Base-by-base conservation (phyloP, 176 grass and related monocot genomes). In the Aegilops longissima region DNA sequence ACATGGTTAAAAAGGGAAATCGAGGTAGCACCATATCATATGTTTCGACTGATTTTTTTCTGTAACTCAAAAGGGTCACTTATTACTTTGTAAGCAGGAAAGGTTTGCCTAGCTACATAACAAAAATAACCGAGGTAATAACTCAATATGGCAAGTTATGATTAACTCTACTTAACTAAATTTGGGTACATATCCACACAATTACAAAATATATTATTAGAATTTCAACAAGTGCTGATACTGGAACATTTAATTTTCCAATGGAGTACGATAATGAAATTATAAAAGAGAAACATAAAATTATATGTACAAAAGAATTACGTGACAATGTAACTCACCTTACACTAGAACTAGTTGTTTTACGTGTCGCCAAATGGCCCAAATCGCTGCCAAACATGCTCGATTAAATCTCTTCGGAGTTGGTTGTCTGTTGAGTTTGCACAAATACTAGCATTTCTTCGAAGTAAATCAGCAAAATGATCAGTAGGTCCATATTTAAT, bases 311-410 rank as follows among this genome's bases (percentile, higher is more conserved):
- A 44, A 13, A 82, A 68, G 9, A 56, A 71, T 61, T 59, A 52
- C 17, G n/a, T 69, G 27, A 69, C 6, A 68, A 33, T 49, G 42
- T 11, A 67, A 82, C 64, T 34, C 44, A 82, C 42, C 27, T 2
- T 29, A 34, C 25, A 61, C 18, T 71, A 78, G 3, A 2, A 73
- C 1, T 70, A 61, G 29, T 71, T 83, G 23, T 70, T 83, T 61
- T 64, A 63, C 20, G 78, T 70, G 20, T 88, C 52, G 0, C 64
- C 80, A 35, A 83, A 88, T 83, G 86, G 86, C 14, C 86, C 86
- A 88, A 83, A 88, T 4, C 24, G 74, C 51, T 78, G 73, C 86
- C 86, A 88, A 59, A 88, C 33, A 78, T 88, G 80, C 20, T 88
- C 80, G 6, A 78, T 27, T 71, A 88, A 83, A 65, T 88, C 65